Conservation (phyloP, 768 basidiomycete species). For the Psilocybe cubensis region DNA sequence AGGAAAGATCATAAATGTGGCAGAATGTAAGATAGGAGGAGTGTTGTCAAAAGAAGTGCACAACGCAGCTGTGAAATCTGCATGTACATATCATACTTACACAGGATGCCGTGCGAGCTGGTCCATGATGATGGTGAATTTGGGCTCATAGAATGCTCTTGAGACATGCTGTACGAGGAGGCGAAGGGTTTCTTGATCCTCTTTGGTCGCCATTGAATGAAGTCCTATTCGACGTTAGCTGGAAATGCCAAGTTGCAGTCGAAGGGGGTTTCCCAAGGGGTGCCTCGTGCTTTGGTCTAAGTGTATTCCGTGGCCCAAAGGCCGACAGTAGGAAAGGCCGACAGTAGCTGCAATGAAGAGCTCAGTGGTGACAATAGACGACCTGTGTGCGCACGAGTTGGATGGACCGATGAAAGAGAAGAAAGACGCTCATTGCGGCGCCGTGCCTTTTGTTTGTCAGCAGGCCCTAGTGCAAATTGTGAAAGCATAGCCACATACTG, state of each 20-base stretch:
- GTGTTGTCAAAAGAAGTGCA: slow-evolving; percentile 11
- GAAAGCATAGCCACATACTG: background rate
- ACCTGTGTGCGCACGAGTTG: background rate
- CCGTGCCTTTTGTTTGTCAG: slow-evolving; percentile 6
- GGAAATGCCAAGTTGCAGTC: background rate
- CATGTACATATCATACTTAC: slow-evolving; percentile 73
- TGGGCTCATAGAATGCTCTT: slow-evolving; percentile 93
- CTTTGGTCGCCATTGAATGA: slow-evolving; percentile 63
- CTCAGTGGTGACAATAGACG: background rate
- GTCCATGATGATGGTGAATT: slow-evolving; percentile 90
- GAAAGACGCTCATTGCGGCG: background rate
- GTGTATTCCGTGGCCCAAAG: slow-evolving; percentile 8
- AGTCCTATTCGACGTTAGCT: slow-evolving; percentile 1
- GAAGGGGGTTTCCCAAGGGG: too few relatives aligned
- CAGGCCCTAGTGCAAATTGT: background rate
- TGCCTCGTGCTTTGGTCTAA: slow-evolving; percentile 2
- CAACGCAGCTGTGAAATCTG: slow-evolving; percentile 20
- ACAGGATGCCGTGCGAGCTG: slow-evolving; percentile 91
- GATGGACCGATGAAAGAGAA: slow-evolving; percentile 5
- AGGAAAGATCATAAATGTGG: slow-evolving; percentile 13
- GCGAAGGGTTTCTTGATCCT: slow-evolving; percentile 81
- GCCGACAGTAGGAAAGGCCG: background rate
- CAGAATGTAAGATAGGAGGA: slow-evolving; percentile 11
- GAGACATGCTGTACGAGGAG: slow-evolving; percentile 92
- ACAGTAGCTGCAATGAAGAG: slow-evolving; percentile 3